Base-by-base conservation (phyloP, 2,329 filamentous ascomycete genomes). In the Ophiosphaerella herpotricha region DNA sequence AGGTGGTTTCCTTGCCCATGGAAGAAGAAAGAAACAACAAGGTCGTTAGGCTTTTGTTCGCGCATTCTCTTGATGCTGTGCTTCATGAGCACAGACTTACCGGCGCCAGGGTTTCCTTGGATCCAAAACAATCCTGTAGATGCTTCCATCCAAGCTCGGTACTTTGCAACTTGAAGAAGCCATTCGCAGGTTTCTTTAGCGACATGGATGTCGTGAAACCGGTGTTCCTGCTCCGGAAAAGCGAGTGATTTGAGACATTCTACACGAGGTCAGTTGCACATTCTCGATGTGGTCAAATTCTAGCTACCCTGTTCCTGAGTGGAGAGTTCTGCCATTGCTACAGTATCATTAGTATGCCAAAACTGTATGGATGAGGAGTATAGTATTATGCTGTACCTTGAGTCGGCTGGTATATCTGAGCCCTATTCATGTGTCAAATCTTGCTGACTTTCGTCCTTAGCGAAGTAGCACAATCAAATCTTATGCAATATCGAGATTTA, bases 41-140 rank as follows among this genome's bases (percentile, higher is more conserved):
- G 37, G 9, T 32, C 21, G 4, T 31, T 21, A 35, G 32, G 41
- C 23, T 31, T 43, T 18, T n/a, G 5, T 43, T 39, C 11, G 33
- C 77, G 13, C 44, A 23, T 18, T 18, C 16, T 18, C 16, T 3
- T 18, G 16, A 18, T 18, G 16, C 16, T 18, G 3, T 18, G 16
- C 16, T 74, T 74, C 63, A 74, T 73, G n/a, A 73, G 45, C n/a
- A 68, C 74, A 36, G 74, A 81, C 47, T 81, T 81, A 39, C 53
- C 53, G 6, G 49, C 13, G 21, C 53, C 53, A 35, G 53, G 49
- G 14, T 56, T 43, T 14, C 77, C 78, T 41, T 70, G 71, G 18
- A 80, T 75, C 77, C 76, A 80, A 1, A 80, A 56, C 26, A 80
- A 69, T 3, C 75, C 75, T 29, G 16, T 18, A 18, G 16, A 18